Conservation (phyloP, 306 rosid genomes). For the Corylus heterophylla region DNA sequence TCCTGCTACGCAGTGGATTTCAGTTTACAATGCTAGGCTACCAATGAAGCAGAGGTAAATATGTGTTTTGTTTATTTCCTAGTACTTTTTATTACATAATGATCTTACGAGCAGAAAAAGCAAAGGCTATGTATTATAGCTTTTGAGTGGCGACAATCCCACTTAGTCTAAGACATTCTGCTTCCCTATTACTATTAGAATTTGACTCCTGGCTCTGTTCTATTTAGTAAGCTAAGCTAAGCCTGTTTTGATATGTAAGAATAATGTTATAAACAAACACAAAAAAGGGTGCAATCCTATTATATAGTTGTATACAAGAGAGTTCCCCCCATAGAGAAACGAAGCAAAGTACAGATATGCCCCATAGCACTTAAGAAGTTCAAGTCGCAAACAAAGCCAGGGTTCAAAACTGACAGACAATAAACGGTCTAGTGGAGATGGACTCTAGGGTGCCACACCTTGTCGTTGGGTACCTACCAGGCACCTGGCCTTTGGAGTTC, state of each 20-base stretch:
- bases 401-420: not conserved
- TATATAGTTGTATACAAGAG: not conserved
- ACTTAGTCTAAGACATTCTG: not conserved
- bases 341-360: not conserved
- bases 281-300: not conserved
- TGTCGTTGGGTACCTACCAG: not conserved
- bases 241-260: not conserved
- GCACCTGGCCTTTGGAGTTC: not conserved
- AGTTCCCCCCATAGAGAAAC: not conserved
- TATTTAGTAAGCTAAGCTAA: not conserved
- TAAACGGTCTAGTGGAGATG: not conserved
- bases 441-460: not conserved
- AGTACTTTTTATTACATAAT: not conserved
- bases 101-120: not conserved
- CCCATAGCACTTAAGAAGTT: not conserved
- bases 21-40: constrained; percentile 80
- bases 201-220: not conserved
- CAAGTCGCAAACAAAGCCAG: not conserved
- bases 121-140: not conserved
- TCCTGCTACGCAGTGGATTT: constrained; percentile 97
- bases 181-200: not conserved
- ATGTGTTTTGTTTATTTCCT: not conserved
- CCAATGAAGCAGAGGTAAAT: constrained; percentile 96
- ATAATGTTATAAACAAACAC: not conserved
- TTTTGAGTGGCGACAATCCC: not conserved